A percentile compares a stretch with the other conserved stretches of the same genome.
These are phyloP conservation scores for Epichloe festucae DNA, from an alignment of 2,329 filamentous ascomycete genomes.

Conservation along the genomic window DNA sequence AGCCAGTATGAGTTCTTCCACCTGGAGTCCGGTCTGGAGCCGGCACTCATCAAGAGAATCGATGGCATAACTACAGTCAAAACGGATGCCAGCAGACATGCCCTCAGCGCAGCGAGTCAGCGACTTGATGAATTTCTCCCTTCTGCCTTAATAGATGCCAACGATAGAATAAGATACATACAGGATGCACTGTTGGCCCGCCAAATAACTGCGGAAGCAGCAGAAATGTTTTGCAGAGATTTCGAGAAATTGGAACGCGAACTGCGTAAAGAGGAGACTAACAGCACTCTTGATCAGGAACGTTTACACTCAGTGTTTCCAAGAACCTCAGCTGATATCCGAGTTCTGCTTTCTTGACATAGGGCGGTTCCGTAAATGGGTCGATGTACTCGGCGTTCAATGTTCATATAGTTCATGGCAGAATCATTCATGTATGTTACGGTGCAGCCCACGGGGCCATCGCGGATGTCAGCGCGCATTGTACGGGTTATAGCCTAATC, in stretches of 20 bases:
- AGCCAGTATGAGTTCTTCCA: slow-evolving; percentile 64
- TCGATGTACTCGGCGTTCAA: too few species aligned
- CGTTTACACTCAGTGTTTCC: slow-evolving; percentile 33
- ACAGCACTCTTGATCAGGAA: slow-evolving; percentile 12
- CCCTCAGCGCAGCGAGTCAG: slow-evolving; percentile 56
- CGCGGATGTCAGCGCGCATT: too few species aligned
- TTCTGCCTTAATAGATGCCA: slow-evolving; percentile 83
- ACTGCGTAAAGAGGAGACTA: slow-evolving; percentile 30
- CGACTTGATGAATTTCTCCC: slow-evolving; percentile 82
- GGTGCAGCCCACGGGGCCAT: too few species aligned
- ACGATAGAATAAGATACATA: slow-evolving; percentile 64
- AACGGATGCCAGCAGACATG: slow-evolving; percentile 34
- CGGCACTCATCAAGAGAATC: slow-evolving; percentile 46
- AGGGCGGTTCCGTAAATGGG: too few species aligned
- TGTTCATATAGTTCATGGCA: too few species aligned
- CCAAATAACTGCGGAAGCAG: slow-evolving; percentile 68
- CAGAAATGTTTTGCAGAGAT: slow-evolving; percentile 70
- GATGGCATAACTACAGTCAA: slow-evolving; percentile 11
- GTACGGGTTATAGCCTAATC: too few species aligned
- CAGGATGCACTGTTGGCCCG: slow-evolving; percentile 60
- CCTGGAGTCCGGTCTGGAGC: slow-evolving; percentile 57
- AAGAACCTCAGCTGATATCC: slow-evolving; percentile 46
- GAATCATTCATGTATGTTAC: too few species aligned
- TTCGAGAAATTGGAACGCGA: slow-evolving; percentile 53
- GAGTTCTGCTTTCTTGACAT: slow-evolving; percentile 39